These are phyloP conservation scores for Hypoxylon sp. DNA, from an alignment of 2,329 filamentous ascomycete species.

Conservation along the genomic window DNA sequence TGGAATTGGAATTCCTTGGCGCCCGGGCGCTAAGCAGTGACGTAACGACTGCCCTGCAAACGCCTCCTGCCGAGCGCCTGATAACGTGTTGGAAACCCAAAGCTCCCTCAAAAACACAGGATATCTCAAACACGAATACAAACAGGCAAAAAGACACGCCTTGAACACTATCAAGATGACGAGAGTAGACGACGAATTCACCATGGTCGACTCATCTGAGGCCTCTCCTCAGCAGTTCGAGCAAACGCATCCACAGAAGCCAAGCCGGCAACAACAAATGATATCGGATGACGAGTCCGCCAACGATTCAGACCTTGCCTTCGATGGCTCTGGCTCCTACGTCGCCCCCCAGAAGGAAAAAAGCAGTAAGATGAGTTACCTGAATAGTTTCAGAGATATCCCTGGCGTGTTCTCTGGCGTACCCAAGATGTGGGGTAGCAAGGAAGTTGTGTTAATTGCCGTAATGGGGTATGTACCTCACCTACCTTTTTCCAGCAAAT, in stretches of 20 bases:
- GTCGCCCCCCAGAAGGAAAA: background rate
- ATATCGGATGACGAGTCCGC: background rate
- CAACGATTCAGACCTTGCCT: background rate
- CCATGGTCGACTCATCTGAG: slow-evolving; percentile 4
- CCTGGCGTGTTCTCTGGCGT: background rate
- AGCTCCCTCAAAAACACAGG: background rate
- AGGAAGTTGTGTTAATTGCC: slow-evolving; percentile 12
- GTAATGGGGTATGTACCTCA: slow-evolving; percentile 19
- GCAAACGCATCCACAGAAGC: background rate
- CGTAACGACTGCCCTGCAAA: background rate
- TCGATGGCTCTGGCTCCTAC: slow-evolving; percentile 1
- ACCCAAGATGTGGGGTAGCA: background rate
- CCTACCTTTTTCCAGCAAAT: slow-evolving; percentile 1
- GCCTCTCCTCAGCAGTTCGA: slow-evolving; percentile 5
- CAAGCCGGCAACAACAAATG: background rate
- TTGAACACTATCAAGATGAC: slow-evolving; percentile 7
- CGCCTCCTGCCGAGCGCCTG: no score
- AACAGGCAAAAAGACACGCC: background rate
- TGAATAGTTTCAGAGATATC: background rate
- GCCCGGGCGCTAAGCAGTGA: background rate
- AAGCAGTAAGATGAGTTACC: background rate
- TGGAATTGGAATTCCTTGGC: no score
- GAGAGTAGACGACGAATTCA: slow-evolving; percentile 13
- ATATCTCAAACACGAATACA: background rate
- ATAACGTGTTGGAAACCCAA: background rate